These are phyloP conservation scores for Cucurbita ficifolia DNA, from an alignment of 306 rosid genomes.

Conservation along the genomic window DNA sequence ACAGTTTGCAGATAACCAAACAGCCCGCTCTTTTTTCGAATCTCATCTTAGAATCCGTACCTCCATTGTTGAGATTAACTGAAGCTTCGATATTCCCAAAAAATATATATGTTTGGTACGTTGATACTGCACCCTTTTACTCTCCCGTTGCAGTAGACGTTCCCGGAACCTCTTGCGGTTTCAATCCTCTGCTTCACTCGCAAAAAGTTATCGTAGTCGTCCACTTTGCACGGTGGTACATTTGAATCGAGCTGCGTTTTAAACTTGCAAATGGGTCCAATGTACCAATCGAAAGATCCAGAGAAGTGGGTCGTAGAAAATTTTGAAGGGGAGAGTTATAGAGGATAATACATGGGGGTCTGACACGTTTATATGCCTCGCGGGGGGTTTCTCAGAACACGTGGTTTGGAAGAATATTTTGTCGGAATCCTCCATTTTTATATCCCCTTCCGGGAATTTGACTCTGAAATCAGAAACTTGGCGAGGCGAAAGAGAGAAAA, in stretches of 20 bases:
- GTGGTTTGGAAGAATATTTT: constrained; percentile 9
- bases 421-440: constrained; percentile 8
- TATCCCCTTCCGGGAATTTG: neutral
- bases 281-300: neutral
- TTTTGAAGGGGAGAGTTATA: neutral
- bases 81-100: neutral
- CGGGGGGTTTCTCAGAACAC: constrained; percentile 8
- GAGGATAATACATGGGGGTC: constrained; percentile 2
- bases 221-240: neutral
- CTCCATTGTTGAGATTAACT: neutral
- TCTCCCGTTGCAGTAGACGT: neutral
- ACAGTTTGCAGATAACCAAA: neutral
- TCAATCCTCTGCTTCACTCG: neutral
- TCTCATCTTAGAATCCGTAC: neutral
- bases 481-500: neutral
- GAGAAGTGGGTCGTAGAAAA: neutral
- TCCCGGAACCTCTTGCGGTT: neutral
- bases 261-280: neutral
- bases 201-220: neutral
- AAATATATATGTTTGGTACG: neutral
- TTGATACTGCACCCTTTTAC: neutral
- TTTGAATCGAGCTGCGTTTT: neutral
- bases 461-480: constrained; percentile 5
- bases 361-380: constrained; percentile 7
- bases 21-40: neutral